phyloP scores from a whole-genome alignment of 78 protist species.

The Dictyostelium capitatum region DNA sequence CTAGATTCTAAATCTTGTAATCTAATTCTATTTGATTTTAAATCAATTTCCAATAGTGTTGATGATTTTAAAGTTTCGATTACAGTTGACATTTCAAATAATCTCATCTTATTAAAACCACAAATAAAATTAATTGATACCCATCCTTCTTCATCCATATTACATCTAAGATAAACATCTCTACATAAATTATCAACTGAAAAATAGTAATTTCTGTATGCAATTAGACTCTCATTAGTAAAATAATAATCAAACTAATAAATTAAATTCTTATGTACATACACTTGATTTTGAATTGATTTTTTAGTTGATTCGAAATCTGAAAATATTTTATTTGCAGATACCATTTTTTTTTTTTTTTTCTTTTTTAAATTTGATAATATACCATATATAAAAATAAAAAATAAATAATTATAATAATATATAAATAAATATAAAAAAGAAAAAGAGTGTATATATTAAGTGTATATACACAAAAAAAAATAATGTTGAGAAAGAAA shows the following conservation, averaged over 20 bases:
- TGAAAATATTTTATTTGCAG: neutral
- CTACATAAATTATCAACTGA: slow-evolving; percentile 82
- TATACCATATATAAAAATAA: no score
- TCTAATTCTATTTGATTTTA: neutral
- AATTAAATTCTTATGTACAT: no score
- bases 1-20: neutral
- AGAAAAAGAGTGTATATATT: no score
- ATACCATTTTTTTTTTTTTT: neutral
- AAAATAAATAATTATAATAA: no score
- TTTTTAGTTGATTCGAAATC: slow-evolving; percentile 21
- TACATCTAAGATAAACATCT: slow-evolving; percentile 80
- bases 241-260: no score
- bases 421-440: no score
- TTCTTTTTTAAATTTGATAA: no score
- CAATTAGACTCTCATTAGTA: no score
- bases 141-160: slow-evolving; percentile 88
- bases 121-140: slow-evolving; percentile 64
- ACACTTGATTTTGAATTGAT: slow-evolving; percentile 22
- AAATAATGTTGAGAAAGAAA: no score
- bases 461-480: no score
- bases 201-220: slow-evolving; percentile 78
- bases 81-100: slow-evolving; percentile 8
- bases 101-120: slow-evolving; percentile 75
- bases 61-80: neutral
- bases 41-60: slow-evolving; percentile 16